phyloP scores from a whole-genome alignment of 2,329 filamentous ascomycete genomes.

The Nothomitra cinnamomea region DNA sequence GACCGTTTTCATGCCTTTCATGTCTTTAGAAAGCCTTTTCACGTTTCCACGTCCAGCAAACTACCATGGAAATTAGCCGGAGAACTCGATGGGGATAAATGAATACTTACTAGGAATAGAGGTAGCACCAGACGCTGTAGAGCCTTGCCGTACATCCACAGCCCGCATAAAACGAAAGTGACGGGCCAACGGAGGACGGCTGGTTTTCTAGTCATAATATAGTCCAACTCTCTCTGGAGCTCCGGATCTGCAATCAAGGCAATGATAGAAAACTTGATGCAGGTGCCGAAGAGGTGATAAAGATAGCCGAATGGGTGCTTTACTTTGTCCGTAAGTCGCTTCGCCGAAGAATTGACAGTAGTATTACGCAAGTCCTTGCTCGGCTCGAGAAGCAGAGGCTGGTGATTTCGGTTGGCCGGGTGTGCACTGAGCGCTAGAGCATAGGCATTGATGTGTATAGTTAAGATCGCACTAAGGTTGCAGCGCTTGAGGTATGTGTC shows the following conservation, averaged over 20 bases:
- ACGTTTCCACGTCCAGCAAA: conserved; percentile 32
- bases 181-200: conserved; percentile 20
- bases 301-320: conserved; percentile 6
- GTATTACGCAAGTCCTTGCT: no score
- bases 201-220: conserved; percentile 23
- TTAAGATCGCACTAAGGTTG: conserved; percentile 18
- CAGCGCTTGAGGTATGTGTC: background rate
- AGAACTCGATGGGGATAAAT: no score
- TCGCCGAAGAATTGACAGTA: no score
- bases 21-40: conserved; percentile 28
- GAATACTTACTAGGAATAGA: conserved; percentile 22
- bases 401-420: conserved; percentile 18
- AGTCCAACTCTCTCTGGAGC: conserved; percentile 32
- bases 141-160: conserved; percentile 31
- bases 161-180: conserved; percentile 25
- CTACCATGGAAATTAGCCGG: no score
- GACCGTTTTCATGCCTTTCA: conserved; percentile 30
- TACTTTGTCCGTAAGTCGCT: no score
- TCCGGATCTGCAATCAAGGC: conserved; percentile 34
- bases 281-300: conserved; percentile 26
- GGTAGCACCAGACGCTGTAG: conserved; percentile 28
- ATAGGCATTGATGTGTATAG: conserved; percentile 23
- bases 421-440: conserved; percentile 27
- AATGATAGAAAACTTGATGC: conserved; percentile 31
- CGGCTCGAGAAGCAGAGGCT: conserved; percentile 4